phyloP scores from a whole-genome alignment of 75 land plant species.

The Cupressus sempervirens region DNA sequence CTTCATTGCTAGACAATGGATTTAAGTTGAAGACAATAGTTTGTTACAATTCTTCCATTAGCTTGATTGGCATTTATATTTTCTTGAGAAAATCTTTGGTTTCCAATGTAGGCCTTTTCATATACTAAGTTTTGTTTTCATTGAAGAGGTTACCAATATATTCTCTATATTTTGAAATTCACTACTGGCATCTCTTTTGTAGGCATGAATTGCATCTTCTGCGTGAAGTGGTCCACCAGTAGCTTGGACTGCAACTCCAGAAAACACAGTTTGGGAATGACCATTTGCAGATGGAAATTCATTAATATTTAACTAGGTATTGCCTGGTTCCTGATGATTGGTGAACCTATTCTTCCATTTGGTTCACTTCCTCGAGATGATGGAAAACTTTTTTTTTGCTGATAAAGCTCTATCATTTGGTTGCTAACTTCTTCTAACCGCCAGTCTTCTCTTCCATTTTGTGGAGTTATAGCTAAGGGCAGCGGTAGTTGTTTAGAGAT shows the following conservation, averaged over 20 bases:
- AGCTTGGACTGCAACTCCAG: neutral
- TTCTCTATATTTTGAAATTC: neutral
- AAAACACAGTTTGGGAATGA: slow-evolving; percentile 7
- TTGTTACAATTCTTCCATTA: neutral
- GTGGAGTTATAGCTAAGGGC: too few species aligned
- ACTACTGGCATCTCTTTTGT: neutral
- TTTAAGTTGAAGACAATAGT: neutral
- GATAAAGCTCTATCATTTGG: slow-evolving; percentile 94
- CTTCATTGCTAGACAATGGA: neutral
- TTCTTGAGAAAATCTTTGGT: slow-evolving; percentile 1
- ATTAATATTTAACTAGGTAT: neutral
- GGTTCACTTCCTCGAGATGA: slow-evolving; percentile 61
- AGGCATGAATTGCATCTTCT: neutral
- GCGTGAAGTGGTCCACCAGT: neutral
- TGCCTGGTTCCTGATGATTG: slow-evolving; percentile 13
- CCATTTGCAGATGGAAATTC: slow-evolving; percentile 27
- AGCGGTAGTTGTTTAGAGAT: too few species aligned
- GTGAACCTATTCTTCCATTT: slow-evolving; percentile 32
- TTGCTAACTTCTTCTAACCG: slow-evolving; percentile 99
- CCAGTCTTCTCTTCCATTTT: too few species aligned
- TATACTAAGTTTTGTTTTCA: neutral
- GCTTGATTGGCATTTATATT: slow-evolving; percentile 1
- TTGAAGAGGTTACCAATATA: neutral
- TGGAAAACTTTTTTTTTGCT: slow-evolving; percentile 62
- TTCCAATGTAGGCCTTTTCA: slow-evolving; percentile 8